phyloP scores from a whole-genome alignment of 176 grass and related monocot genomes.

The Chrysopogon serrulatus region DNA sequence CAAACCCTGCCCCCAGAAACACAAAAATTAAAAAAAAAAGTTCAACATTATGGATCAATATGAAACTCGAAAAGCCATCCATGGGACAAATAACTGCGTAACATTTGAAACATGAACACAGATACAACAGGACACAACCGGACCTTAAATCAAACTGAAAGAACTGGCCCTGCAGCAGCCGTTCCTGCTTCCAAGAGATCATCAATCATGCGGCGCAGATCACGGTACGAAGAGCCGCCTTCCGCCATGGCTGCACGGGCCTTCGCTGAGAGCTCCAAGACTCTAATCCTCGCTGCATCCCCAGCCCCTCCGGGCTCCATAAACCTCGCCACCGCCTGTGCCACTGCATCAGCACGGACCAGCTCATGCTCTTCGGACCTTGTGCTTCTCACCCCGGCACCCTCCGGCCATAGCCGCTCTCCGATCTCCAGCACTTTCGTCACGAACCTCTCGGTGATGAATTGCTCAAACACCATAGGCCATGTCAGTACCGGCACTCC shows the following conservation, averaged over 20 bases:
- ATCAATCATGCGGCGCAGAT: slow-evolving; percentile 13
- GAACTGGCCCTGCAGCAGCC: neutral
- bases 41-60: too few species aligned
- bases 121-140: too few species aligned
- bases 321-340: neutral
- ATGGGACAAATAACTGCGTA: too few species aligned
- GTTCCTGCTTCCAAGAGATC: neutral
- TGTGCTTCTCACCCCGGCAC: neutral
- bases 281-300: slow-evolving; percentile 19
- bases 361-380: neutral
- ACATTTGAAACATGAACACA: too few species aligned
- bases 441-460: slow-evolving; percentile 22
- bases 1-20: too few species aligned
- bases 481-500: slow-evolving; percentile 49
- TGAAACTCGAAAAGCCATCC: too few species aligned
- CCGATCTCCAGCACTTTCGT: neutral
- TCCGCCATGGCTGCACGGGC: neutral
- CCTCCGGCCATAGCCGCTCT: neutral
- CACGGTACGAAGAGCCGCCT: slow-evolving; percentile 17
- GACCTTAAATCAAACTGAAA: neutral
- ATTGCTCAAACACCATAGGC: slow-evolving; percentile 40
- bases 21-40: too few species aligned
- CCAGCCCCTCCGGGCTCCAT: slow-evolving; percentile 6
- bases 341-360: slow-evolving; percentile 5
- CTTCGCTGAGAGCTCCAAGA: neutral